Percentiles rank a stretch among this genome's conserved stretches.
phyloP scores from a whole-genome alignment of 495 filamentous ascomycete genomes.

The Penicillium nucicola region DNA sequence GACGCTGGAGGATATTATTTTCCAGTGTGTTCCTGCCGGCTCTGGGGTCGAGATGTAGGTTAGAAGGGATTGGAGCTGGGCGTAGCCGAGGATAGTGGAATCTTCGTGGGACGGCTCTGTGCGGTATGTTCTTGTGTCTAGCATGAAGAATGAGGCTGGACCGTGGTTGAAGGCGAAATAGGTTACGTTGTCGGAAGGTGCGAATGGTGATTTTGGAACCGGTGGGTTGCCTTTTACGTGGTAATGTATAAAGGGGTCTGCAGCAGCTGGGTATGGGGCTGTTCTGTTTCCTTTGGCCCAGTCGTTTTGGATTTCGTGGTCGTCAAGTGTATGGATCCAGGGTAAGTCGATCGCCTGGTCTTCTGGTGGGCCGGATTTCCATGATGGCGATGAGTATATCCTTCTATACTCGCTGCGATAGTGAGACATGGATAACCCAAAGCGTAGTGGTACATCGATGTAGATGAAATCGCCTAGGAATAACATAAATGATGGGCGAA shows the following conservation, averaged over 20 bases:
- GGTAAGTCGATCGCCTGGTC: conserved; percentile 58
- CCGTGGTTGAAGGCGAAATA: conserved; percentile 88
- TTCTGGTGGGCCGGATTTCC: conserved; percentile 54
- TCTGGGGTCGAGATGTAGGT: conserved; percentile 67
- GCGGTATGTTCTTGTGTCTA: conserved; percentile 88
- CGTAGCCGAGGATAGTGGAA: conserved; percentile 82
- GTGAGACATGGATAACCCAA: conserved; percentile 65
- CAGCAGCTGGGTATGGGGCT: conserved; percentile 67
- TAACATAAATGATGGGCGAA: conserved; percentile 78
- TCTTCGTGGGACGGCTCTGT: conserved; percentile 54
- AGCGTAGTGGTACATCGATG: conserved; percentile 80
- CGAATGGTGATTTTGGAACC: conserved; percentile 34
- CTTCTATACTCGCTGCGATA: conserved; percentile 92
- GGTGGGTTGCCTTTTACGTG: conserved; percentile 84
- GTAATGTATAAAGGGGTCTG: conserved; percentile 86
- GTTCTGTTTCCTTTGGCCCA: conserved; percentile 72
- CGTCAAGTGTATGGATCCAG: conserved; percentile 95
- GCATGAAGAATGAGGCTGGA: conserved; percentile 88
- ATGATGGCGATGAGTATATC: conserved; percentile 89
- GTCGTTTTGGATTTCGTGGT: conserved; percentile 94
- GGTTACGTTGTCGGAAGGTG: conserved; percentile 53
- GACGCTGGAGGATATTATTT: conserved; percentile 81
- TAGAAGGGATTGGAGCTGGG: conserved; percentile 77
- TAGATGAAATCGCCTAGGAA: conserved; percentile 99
- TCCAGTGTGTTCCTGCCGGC: conserved; percentile 81